Evolutionary conservation across 306 rosid genomes (phyloP).

Genomic region (Sechiopsis laciniata): DNA sequence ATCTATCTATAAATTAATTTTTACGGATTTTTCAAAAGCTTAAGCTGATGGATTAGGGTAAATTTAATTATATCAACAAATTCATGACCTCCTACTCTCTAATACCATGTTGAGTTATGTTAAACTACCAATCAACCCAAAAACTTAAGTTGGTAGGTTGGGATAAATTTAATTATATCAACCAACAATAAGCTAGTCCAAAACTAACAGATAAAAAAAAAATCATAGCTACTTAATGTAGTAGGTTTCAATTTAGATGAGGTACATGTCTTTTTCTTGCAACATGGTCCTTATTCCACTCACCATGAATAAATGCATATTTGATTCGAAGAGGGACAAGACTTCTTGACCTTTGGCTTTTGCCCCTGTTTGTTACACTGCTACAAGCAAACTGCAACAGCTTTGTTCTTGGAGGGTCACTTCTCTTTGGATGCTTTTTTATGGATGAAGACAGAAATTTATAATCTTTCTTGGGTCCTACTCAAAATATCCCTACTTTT

Average conservation of each 20-base stretch:
- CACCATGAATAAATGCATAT: not conserved
- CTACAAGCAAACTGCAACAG: not conserved
- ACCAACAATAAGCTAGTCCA: too few species aligned
- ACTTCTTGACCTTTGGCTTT: constrained; percentile 12
- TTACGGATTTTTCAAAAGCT: too few species aligned
- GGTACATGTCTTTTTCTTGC: not conserved
- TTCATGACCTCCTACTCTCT: too few species aligned
- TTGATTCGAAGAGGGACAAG: not conserved
- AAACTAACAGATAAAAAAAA: too few species aligned
- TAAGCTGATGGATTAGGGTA: too few species aligned
- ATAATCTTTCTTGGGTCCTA: constrained; percentile 12
- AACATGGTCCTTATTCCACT: constrained; percentile 4
- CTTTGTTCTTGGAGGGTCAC: constrained; percentile 13
- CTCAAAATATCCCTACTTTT: constrained; percentile 3
- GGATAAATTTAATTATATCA: too few species aligned
- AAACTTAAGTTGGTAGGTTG: too few species aligned
- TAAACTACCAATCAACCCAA: too few species aligned
- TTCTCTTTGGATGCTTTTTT: constrained; percentile 11
- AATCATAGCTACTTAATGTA: too few species aligned
- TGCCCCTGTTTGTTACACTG: not conserved
- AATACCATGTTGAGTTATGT: too few species aligned
- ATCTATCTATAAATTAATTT: too few species aligned
- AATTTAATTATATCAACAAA: too few species aligned
- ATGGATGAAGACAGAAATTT: not conserved
- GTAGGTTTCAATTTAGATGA: not conserved